Evolutionary conservation across 768 basidiomycete genomes (phyloP), one percentile per base, ranked within the genome.

Genomic region (Hydnomerulius pinastri): DNA sequence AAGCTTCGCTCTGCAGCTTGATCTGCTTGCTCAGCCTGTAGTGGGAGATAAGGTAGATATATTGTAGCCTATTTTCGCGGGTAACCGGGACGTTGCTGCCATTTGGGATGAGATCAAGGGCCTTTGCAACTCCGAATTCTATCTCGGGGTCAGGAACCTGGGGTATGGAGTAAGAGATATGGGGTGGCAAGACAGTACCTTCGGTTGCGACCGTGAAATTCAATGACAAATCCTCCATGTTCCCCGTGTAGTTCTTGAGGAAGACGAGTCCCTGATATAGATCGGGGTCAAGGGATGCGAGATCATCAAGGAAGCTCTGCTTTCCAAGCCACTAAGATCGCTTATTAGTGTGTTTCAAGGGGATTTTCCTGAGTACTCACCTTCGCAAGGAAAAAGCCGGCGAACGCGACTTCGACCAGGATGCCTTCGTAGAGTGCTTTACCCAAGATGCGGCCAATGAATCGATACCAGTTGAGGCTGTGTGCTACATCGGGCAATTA

Each of bases 361-460:
- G 28, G 8, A 7, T n/a, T 23, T 6, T 27, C 13, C n/a, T 2
- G 17, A 43, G 12, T 15, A 59, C 70, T 28, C 44, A 87, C 85
- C 78, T 92, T 94, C 6, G 90, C 82, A 47, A 97, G 76, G 78
- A 98, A 98, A 76, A 98, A 99, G 2, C 85, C 83, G 3, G 97
- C 95, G 66, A 98, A 98, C 0, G 88, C 89, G 2, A 98, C 92
- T 56, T 98, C 93, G 13, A 96, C 86, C 6, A 99, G 75, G 39
- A 98, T 97, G 1, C 95, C 94, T 46, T 98, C 92, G 60, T 99
- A 98, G 65, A 99, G 77, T 0, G 96, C 97, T 66, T 98, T 98
- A 4, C 96, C 96, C 1, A 99, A 76, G 17, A 99, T 90, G 2
- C 92, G 78, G 0, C 97, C 97, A 52, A 98, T 88, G 69, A 96